phyloP scores from a whole-genome alignment of 805 yeast species.

The Maudiozyma barnettii region DNA sequence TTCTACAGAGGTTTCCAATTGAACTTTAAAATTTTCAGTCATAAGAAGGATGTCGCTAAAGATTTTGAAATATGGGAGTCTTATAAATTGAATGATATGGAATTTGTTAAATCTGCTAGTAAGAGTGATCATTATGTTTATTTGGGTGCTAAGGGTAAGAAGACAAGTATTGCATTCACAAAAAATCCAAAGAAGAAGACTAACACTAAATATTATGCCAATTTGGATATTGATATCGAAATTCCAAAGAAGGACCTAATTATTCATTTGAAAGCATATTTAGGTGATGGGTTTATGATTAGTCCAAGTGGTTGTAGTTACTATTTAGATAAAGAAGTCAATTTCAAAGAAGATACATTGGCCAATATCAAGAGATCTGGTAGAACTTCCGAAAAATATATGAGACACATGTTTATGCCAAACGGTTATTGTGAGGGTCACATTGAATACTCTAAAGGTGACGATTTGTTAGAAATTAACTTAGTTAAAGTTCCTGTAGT shows the following conservation, averaged over 20 bases:
- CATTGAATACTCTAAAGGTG: slow-evolving; percentile 25
- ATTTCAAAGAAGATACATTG: slow-evolving; percentile 8
- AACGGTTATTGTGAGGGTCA: slow-evolving; percentile 55
- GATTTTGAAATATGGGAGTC: slow-evolving; percentile 38
- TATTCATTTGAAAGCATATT: slow-evolving; percentile 13
- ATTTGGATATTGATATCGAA: slow-evolving; percentile 11
- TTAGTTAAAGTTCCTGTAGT: slow-evolving; percentile 34
- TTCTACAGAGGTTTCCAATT: slow-evolving; percentile 46
- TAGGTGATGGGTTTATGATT: slow-evolving; percentile 54
- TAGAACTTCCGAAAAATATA: slow-evolving; percentile 33
- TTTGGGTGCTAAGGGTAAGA: slow-evolving; percentile 10
- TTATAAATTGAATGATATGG: slow-evolving; percentile 30
- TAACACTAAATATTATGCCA: slow-evolving; percentile 4
- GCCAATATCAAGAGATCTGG: slow-evolving; percentile 45
- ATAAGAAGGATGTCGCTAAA: slow-evolving; percentile 11
- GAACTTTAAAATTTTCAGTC: slow-evolving; percentile 36
- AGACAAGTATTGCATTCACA: slow-evolving; percentile 13
- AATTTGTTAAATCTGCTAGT: slow-evolving; percentile 1
- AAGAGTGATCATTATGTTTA: slow-evolving; percentile 10
- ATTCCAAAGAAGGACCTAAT: slow-evolving; percentile 9
- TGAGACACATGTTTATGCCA: slow-evolving; percentile 82
- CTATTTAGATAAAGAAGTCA: slow-evolving; percentile 45
- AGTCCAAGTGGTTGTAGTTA: slow-evolving; percentile 67
- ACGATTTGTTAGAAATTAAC: slow-evolving; percentile 17
- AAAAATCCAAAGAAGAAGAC: slow-evolving; percentile 4